Evolutionary conservation across 306 rosid species (phyloP), one percentile per base, ranked within the genome.

Genomic region (Quillaja saponaria): DNA sequence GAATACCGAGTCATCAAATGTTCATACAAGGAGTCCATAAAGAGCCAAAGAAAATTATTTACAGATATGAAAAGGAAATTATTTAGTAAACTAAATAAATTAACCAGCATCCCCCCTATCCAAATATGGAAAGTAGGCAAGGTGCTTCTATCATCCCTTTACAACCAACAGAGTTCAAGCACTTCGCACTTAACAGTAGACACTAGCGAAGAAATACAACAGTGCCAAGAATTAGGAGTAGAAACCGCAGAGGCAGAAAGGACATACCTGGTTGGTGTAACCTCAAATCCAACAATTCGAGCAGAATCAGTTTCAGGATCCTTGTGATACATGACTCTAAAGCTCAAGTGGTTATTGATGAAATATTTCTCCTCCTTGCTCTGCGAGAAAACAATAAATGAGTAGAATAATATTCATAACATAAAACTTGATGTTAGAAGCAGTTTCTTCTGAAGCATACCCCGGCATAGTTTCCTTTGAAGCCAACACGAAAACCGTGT

Each of bases 251-350:
- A n/a, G n/a, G n/a, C n/a, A 38, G 47, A 37, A 45, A 50, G 66
- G 68, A 68, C 16, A 38, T 68, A 89, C 99, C 99, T 94, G 86
- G 83, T 85, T 67, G 99, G 91, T 17, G 97, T 83, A 57, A 94
- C 97, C 78, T 94, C 99, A 80, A 94, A 94, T 66, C 99, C 99
- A 61, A 94, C 99, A 62, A 94, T 87, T 64, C 97, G 92, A 72
- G 99, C 90, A 69, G 79, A 55, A 71, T 91, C 97, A 2, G 96
- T 84, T 68, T 87, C 99, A 10, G 85, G 80, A 64, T 94, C 99
- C 79, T 81, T 85, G 86, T 94, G 99, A 78, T 73, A 94, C 96
- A 84, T 94, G 66, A 94, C 96, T 74, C 99, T 82, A 77, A 89
- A 94, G 78, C 96, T 94, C 87, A 94, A 78, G 91, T 94, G 99